Base-by-base conservation (phyloP, 352 stramenopile species). In the Lagenidium giganteum region DNA sequence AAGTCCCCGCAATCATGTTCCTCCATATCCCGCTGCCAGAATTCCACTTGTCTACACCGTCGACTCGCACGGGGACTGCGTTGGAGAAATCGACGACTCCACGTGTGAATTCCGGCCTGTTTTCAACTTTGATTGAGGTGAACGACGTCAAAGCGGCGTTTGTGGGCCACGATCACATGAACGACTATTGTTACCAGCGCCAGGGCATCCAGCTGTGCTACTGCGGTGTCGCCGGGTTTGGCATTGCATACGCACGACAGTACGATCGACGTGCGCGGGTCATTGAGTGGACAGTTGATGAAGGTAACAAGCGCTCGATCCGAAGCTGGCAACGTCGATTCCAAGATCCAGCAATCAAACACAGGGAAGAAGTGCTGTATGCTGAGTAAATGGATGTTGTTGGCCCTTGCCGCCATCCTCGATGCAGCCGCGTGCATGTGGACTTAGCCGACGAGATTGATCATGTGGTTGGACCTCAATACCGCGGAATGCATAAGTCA, bases 21-120 rank as follows among this genome's bases (percentile, higher is more conserved):
- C 77, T 82, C 54, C 69, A 85, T 44, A 85, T 80, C 38, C 72
- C 72, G 27, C 34, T 85, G 11, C 61, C 61, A 14, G 67, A 83
- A 43, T 85, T 71, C 29, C 25, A 22, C 5, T 12, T 11, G 37
- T 9, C 13, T 13, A 13, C 37, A 8, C n/a, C n/a, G n/a, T n/a
- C n/a, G n/a, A n/a, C n/a, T n/a, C 61, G 56, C 34, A 61, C 47
- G 5, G 68, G 71, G 1, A 50, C 62, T 23, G 53, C 73, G 35
- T 51, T 71, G 23, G 64, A 85, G 47, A 42, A 21, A 8, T 55
- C 80, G n/a, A 51, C 51, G 2, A 44, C 64, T 22, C 53, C 63
- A 34, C 54, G 54, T 0, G 58, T 73, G 48, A 84, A 80, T 42
- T 42, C 58, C 23, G 42, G 54, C n/a, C 40, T 82, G n/a, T 33